Evolutionary conservation across 2,329 filamentous ascomycete species (phyloP).

Genomic region (Phyllosticta citribraziliensis): DNA sequence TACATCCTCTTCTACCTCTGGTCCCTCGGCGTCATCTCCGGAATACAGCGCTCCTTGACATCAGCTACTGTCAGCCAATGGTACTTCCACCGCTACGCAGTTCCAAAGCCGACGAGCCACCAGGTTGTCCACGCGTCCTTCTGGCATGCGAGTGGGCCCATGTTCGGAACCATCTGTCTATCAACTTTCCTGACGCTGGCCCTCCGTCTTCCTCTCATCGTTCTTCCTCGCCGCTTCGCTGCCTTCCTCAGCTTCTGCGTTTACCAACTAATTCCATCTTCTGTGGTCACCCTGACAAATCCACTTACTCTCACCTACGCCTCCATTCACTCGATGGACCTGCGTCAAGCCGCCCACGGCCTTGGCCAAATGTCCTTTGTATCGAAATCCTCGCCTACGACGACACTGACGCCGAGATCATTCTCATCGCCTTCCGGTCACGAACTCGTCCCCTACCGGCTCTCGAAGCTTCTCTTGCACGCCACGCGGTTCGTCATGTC

Average conservation of each 20-base stretch:
- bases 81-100: constrained; percentile 91
- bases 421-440: constrained; percentile 30
- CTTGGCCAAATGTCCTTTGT: constrained; percentile 77
- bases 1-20: constrained; percentile 94
- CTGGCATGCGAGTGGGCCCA: constrained; percentile 68
- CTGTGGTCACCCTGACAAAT: constrained; percentile 78
- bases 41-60: constrained; percentile 81
- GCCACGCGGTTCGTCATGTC: constrained; percentile 88
- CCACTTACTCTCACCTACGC: constrained; percentile 87
- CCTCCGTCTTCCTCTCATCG: constrained; percentile 72
- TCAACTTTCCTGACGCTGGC: constrained; percentile 73
- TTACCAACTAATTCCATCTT: constrained; percentile 74
- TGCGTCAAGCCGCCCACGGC: constrained; percentile 67
- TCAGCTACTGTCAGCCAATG: constrained; percentile 95
- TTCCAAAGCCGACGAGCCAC: constrained; percentile 64
- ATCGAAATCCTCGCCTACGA: constrained; percentile 61
- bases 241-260: constrained; percentile 60
- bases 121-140: constrained; percentile 79
- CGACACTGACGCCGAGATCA: constrained; percentile 42
- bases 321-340: constrained; percentile 81
- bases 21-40: constrained; percentile 80
- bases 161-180: constrained; percentile 87
- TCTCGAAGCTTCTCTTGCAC: constrained; percentile 85
- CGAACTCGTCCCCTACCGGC: constrained; percentile 73
- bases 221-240: constrained; percentile 68